phyloP scores from a whole-genome alignment of 148 eudicot species.

The Cornus suecica region DNA sequence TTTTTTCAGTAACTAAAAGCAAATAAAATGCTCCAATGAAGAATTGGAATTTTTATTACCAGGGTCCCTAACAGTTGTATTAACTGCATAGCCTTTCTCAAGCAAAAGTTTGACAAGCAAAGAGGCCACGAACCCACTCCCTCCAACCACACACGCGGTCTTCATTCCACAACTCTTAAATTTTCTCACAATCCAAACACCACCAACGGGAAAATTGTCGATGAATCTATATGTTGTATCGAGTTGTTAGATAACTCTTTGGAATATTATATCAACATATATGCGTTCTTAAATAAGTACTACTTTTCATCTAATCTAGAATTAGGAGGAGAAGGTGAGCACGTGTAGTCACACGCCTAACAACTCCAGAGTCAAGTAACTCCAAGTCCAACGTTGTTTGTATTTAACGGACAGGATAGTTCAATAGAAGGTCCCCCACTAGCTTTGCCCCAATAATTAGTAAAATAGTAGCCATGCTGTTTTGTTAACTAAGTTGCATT shows the following conservation, averaged over 20 bases:
- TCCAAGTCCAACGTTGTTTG: neutral
- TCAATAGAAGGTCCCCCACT: neutral
- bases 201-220: neutral
- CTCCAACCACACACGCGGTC: conserved; percentile 57
- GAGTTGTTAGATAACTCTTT: neutral
- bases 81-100: conserved; percentile 44
- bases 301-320: neutral
- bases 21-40: too few species aligned
- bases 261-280: neutral
- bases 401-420: neutral
- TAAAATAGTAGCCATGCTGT: too few species aligned
- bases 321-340: neutral
- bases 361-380: neutral
- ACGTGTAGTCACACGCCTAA: neutral
- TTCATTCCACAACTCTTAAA: neutral
- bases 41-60: conserved; percentile 14
- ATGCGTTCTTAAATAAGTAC: neutral
- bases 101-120: conserved; percentile 47
- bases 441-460: neutral
- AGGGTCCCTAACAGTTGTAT: conserved; percentile 68
- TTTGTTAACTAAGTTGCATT: too few species aligned
- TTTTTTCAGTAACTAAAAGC: too few species aligned
- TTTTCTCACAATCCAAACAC: neutral
- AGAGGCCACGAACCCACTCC: conserved; percentile 57
- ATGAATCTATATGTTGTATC: too few species aligned